phyloP scores from a whole-genome alignment of 306 rosid genomes.

The Rosa persica region DNA sequence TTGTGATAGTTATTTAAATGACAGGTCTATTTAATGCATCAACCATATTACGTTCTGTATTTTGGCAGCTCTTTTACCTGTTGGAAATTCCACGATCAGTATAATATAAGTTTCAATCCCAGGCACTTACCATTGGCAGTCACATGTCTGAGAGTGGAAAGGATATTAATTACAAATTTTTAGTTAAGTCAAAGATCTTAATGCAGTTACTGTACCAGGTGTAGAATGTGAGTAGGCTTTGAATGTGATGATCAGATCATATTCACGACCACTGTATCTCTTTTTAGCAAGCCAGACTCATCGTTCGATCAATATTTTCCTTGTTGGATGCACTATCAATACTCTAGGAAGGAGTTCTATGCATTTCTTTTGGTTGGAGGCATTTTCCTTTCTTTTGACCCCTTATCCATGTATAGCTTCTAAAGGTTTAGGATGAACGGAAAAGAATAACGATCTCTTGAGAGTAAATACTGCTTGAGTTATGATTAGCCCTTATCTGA shows the following conservation, averaged over 20 bases:
- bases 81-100: neutral
- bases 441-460: neutral
- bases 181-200: slow-evolving; percentile 2
- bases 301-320: neutral
- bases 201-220: neutral
- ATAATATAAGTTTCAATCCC: neutral
- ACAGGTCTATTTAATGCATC: neutral
- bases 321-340: neutral
- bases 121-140: neutral
- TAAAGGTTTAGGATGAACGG: neutral
- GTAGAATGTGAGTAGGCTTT: neutral
- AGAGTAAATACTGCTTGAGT: neutral
- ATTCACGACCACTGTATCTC: neutral
- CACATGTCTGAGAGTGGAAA: neutral
- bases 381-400: neutral
- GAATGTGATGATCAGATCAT: neutral
- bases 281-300: neutral
- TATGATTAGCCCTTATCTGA: neutral
- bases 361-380: neutral
- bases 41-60: neutral
- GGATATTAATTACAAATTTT: neutral
- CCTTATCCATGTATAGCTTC: neutral
- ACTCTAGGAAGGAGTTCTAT: neutral
- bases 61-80: neutral
- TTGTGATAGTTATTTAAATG: neutral